A percentile compares a stretch with the other conserved stretches of the same genome.
Evolutionary conservation across 352 stramenopile genomes (phyloP).

Genomic region (Phytophthora ohioensis): DNA sequence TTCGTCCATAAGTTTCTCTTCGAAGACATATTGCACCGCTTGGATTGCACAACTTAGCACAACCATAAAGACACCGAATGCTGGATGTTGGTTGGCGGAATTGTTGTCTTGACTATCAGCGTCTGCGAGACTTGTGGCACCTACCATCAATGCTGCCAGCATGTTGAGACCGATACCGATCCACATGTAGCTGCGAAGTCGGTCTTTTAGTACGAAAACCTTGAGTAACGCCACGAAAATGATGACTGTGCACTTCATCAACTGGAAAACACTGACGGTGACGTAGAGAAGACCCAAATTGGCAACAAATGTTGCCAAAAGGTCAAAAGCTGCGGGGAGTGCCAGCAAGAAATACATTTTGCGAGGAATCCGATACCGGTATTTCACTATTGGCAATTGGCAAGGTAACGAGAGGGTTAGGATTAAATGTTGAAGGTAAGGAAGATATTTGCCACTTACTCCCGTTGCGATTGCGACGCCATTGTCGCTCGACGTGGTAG

Average conservation of each 20-base stretch:
- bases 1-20: constrained; percentile 98
- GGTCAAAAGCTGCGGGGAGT: constrained; percentile 94
- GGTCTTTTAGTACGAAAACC: constrained; percentile 92
- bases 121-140: constrained; percentile 93
- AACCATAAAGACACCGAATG: constrained; percentile 94
- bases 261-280: constrained; percentile 90
- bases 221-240: constrained; percentile 98
- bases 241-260: constrained; percentile 94
- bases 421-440: background rate
- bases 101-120: constrained; percentile 74
- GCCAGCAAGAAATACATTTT: constrained; percentile 96
- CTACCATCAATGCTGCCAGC: constrained; percentile 93
- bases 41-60: constrained; percentile 96
- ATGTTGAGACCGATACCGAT: constrained; percentile 97
- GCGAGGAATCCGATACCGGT: constrained; percentile 78
- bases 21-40: constrained; percentile 97
- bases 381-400: constrained; percentile 59
- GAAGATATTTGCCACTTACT: constrained; percentile 52
- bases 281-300: constrained; percentile 96
- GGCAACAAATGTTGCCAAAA: constrained; percentile 93
- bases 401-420: background rate
- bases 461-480: constrained; percentile 60
- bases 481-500: constrained; percentile 80
- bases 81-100: constrained; percentile 63
- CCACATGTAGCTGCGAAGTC: constrained; percentile 96